These are phyloP conservation scores for Podila minutissima DNA, from an alignment of 192 early-diverging fungal species.

Conservation along the genomic window DNA sequence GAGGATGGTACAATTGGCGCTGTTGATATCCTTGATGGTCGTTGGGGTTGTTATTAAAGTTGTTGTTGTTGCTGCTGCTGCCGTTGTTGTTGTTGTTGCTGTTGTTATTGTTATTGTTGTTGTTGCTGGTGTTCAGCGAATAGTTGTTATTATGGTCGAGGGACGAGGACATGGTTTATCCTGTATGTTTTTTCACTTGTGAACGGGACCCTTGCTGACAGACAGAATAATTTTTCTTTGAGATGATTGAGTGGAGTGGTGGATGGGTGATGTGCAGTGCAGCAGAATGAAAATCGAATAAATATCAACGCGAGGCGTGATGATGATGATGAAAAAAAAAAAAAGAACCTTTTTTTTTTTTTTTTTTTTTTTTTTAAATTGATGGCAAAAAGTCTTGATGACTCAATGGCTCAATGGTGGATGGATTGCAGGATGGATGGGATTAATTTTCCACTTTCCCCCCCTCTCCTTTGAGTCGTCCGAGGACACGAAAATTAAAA, in stretches of 20 bases:
- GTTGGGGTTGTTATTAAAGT: neutral
- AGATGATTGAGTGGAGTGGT: no score
- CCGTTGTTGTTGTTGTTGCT: neutral
- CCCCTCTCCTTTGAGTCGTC: no score
- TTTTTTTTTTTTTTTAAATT: neutral
- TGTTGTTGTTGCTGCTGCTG: constrained; percentile 10
- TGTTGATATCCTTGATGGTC: constrained; percentile 2
- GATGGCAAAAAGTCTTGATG: neutral
- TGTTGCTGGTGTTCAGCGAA: constrained; percentile 7
- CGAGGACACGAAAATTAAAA: no score
- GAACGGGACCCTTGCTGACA: neutral
- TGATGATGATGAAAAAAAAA: no score
- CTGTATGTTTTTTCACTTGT: neutral
- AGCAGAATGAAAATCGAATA: neutral
- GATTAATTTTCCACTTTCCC: no score
- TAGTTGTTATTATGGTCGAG: constrained; percentile 17
- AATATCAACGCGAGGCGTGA: neutral
- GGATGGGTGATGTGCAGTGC: neutral
- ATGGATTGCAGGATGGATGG: no score
- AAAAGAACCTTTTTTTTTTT: neutral
- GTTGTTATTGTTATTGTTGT: constrained; percentile 8
- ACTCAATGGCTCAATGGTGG: no score
- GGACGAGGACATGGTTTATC: constrained; percentile 21
- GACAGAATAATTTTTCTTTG: neutral
- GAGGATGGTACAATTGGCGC: constrained; percentile 17